Percentiles rank a stretch among this genome's conserved stretches.
Evolutionary conservation across 192 early-diverging fungal species (phyloP).

Genomic region (Backusella australiensis): DNA sequence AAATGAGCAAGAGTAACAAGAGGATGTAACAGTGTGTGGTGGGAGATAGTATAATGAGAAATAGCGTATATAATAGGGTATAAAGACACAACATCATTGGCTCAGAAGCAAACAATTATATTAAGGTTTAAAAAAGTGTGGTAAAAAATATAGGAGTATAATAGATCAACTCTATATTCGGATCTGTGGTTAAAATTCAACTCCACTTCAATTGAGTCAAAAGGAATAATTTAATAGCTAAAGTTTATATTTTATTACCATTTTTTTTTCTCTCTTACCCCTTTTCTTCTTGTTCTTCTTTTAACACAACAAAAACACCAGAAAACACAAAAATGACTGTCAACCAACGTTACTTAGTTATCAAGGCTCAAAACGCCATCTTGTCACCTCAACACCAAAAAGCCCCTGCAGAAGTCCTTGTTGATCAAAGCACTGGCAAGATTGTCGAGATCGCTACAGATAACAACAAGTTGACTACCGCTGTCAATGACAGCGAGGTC

Average conservation of each 20-base stretch:
- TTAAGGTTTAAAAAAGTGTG: slow-evolving; percentile 2
- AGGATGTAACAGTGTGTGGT: not conserved
- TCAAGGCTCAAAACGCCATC: slow-evolving; percentile 28
- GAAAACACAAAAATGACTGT: not conserved
- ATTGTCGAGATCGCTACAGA: slow-evolving; percentile 22
- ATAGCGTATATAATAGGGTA: not conserved
- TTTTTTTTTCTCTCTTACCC: not conserved
- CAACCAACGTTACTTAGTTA: slow-evolving; percentile 17
- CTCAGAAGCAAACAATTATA: not conserved
- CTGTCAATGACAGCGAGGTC: slow-evolving; percentile 31
- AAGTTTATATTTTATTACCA: not conserved
- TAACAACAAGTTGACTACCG: not conserved
- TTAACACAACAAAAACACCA: not conserved
- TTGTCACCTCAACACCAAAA: slow-evolving; percentile 22
- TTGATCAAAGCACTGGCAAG: slow-evolving; percentile 27
- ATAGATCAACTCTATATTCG: slow-evolving; percentile 6
- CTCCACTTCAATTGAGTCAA: not conserved
- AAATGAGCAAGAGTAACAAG: not conserved
- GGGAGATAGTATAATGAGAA: not conserved
- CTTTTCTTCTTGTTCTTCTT: not conserved
- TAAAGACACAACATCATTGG: not conserved
- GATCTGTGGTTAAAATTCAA: not conserved
- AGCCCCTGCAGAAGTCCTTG: slow-evolving; percentile 19
- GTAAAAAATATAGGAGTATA: slow-evolving; percentile 5
- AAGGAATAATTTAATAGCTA: slow-evolving; percentile 5